Evolutionary conservation across 805 yeast genomes (phyloP).

Genomic region (Wickerhamiella sorbophila): DNA sequence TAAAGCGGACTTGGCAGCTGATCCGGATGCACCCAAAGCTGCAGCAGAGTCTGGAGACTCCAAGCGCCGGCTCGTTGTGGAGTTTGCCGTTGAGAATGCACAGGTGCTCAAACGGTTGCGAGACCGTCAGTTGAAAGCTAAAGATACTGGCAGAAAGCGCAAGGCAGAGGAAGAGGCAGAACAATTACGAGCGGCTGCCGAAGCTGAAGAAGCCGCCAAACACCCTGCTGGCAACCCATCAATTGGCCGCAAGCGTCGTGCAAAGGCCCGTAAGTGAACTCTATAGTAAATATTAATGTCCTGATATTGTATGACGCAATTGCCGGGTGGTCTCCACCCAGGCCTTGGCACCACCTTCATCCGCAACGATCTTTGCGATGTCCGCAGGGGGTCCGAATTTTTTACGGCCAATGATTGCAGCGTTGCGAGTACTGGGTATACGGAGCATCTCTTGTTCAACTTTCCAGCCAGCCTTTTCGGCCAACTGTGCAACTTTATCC

Average conservation of each 20-base stretch:
- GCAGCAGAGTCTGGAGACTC: conserved; percentile 18
- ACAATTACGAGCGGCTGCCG: conserved; percentile 12
- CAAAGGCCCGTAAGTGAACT: conserved; percentile 10
- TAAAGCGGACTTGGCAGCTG: conserved; percentile 40
- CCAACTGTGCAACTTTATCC: conserved; percentile 63
- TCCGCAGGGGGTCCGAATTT: conserved; percentile 17
- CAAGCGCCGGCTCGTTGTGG: conserved; percentile 70
- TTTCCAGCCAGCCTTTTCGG: conserved; percentile 64
- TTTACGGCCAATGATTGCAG: conserved; percentile 65
- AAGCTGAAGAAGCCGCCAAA: conserved; percentile 4
- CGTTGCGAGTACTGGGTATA: conserved; percentile 88
- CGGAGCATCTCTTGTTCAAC: conserved; percentile 76
- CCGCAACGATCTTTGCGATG: conserved; percentile 45
- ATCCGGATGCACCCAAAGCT: conserved; percentile 9
- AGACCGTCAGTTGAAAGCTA: conserved; percentile 29
- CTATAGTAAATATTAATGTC: neutral
- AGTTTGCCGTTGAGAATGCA: conserved; percentile 92
- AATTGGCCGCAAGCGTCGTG: conserved; percentile 25
- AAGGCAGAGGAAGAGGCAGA: conserved; percentile 18
- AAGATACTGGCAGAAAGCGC: conserved; percentile 15
- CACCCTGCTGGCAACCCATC: conserved; percentile 15
- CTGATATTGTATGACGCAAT: neutral
- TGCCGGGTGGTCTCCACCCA: conserved; percentile 46
- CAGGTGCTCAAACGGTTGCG: conserved; percentile 82
- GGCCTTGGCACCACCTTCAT: conserved; percentile 82